These are phyloP conservation scores for Sarocladium oryzae DNA, from an alignment of 2,329 filamentous ascomycete genomes.

Conservation along the genomic window DNA sequence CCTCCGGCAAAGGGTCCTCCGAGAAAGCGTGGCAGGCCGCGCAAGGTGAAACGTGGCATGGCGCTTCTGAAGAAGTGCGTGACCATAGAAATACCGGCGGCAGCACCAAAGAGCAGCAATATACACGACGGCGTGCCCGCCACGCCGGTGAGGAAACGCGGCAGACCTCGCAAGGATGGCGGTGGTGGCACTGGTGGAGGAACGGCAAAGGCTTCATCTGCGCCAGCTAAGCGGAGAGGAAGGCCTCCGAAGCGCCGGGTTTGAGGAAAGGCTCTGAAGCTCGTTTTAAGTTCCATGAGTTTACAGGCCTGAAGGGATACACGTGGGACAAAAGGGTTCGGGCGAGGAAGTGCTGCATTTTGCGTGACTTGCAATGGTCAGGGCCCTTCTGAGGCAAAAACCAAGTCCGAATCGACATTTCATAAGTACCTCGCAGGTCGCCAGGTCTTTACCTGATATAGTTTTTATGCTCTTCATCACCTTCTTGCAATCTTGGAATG, in stretches of 20 bases:
- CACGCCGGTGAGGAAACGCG: background rate
- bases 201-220: background rate
- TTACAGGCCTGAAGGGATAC: no score
- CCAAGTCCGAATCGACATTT: no score
- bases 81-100: background rate
- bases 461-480: no score
- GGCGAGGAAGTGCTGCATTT: no score
- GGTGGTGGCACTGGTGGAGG: background rate
- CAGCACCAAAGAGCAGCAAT: background rate
- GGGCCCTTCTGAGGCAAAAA: no score
- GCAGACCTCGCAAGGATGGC: background rate
- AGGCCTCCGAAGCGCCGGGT: background rate
- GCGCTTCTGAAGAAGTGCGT: background rate
- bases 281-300: no score
- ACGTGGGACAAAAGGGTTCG: no score
- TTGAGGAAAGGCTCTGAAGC: no score
- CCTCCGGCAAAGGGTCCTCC: background rate
- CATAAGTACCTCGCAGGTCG: no score
- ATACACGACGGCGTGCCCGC: background rate
- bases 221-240: background rate
- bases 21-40: constrained; percentile 6
- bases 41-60: background rate
- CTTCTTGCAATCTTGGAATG: no score
- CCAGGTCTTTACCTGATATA: no score
- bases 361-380: no score